Conservation (phyloP, 2,329 filamentous ascomycete genomes). For the Podosphaera aphanis region DNA sequence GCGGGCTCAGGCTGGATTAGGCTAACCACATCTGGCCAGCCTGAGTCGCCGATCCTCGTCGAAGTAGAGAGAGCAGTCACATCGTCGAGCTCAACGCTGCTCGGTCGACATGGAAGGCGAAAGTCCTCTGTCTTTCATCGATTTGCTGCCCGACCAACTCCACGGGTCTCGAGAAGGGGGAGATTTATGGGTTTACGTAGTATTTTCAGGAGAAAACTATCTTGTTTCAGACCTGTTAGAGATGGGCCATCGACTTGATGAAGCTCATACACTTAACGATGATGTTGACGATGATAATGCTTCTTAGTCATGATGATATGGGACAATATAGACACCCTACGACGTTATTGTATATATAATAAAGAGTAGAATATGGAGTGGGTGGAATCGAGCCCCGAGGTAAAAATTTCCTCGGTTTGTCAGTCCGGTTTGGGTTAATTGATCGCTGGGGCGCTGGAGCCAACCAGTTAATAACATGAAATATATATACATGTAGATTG, state of each 20-base stretch:
- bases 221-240: neutral
- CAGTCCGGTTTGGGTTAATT: neutral
- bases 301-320: neutral
- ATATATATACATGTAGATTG: neutral
- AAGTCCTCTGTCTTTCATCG: conserved; percentile 39
- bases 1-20: neutral
- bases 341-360: neutral
- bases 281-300: neutral
- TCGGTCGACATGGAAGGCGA: conserved; percentile 19
- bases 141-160: conserved; percentile 25
- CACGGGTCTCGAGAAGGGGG: conserved; percentile 10
- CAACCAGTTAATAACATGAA: neutral
- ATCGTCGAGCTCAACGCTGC: neutral
- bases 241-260: neutral
- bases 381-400: no score
- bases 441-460: neutral
- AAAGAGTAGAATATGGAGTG: neutral
- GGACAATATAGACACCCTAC: neutral
- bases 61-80: neutral
- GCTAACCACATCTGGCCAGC: neutral
- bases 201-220: neutral
- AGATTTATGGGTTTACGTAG: neutral
- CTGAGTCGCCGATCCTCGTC: neutral
- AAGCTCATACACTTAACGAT: neutral
- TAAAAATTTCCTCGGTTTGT: neutral